Evolutionary conservation across 1,139 yeast genomes (phyloP).

Genomic region (Pichia sp.): DNA sequence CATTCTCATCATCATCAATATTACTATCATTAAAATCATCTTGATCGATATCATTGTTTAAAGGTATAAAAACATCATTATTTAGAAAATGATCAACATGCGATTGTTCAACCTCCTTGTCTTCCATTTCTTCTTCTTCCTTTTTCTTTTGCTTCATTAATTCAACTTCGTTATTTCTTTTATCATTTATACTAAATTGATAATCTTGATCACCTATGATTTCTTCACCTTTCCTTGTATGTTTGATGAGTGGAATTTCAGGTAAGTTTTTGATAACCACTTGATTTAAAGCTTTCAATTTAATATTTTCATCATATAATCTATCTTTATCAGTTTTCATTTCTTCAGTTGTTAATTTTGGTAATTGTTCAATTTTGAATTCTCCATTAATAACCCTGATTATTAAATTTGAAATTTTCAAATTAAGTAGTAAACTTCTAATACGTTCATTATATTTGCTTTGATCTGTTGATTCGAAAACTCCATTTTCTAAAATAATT

Average conservation of each 20-base stretch:
- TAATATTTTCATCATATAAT: constrained; percentile 64
- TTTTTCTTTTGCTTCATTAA: constrained; percentile 20
- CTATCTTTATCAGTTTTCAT: constrained; percentile 67
- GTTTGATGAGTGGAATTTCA: constrained; percentile 54
- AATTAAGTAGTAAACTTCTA: constrained; percentile 47
- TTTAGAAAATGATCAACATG: constrained; percentile 5
- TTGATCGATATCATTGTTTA: not conserved
- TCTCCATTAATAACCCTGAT: constrained; percentile 43
- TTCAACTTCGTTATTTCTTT: constrained; percentile 38
- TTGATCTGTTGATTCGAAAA: constrained; percentile 29
- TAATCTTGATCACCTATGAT: constrained; percentile 50
- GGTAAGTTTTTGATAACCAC: constrained; percentile 55
- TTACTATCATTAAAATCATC: not conserved
- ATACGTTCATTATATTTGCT: constrained; percentile 47
- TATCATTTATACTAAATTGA: constrained; percentile 33
- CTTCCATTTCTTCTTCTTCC: constrained; percentile 7
- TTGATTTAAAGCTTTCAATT: constrained; percentile 58
- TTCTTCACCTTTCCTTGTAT: constrained; percentile 53
- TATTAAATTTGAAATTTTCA: constrained; percentile 44
- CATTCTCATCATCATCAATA: not conserved
- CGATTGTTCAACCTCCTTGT: not conserved
- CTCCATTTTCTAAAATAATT: constrained; percentile 37
- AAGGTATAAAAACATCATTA: constrained; percentile 1
- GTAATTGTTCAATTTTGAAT: constrained; percentile 45
- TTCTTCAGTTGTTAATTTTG: constrained; percentile 55